Conservation (phyloP, 805 yeast species). For the Wickerhamiella occidentalis region DNA sequence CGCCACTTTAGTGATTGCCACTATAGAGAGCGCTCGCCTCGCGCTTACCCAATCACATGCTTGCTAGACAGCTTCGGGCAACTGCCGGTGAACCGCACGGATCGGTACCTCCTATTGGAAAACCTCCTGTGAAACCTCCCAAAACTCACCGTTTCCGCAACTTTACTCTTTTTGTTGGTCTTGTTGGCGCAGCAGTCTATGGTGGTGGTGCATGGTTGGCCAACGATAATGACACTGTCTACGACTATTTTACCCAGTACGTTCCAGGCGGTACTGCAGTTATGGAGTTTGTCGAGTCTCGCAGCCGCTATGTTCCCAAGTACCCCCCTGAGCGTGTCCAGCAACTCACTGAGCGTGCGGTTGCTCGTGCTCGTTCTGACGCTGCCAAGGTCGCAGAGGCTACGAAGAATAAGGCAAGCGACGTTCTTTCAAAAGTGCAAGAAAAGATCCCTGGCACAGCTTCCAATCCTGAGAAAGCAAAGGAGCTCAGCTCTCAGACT, state of each 20-base stretch:
- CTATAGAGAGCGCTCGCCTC: neutral
- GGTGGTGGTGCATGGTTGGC: conserved; percentile 51
- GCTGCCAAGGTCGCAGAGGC: conserved; percentile 16
- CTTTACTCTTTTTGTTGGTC: conserved; percentile 22
- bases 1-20: conserved; percentile 1
- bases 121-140: conserved; percentile 1
- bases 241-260: conserved; percentile 48
- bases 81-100: conserved; percentile 9
- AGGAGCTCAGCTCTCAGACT: neutral
- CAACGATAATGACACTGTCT: conserved; percentile 44
- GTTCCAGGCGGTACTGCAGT: conserved; percentile 52
- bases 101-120: conserved; percentile 7
- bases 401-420: conserved; percentile 15
- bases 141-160: conserved; percentile 25
- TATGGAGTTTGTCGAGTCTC: conserved; percentile 37
- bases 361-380: conserved; percentile 10
- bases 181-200: conserved; percentile 32
- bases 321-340: conserved; percentile 13
- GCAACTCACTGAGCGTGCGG: conserved; percentile 15
- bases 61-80: conserved; percentile 10
- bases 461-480: neutral
- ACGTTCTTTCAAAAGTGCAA: conserved; percentile 12
- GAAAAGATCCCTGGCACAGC: neutral
- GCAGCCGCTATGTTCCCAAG: conserved; percentile 25
- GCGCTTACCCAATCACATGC: conserved; percentile 11